phyloP scores from a whole-genome alignment of 768 basidiomycete genomes.

The Pisolithus sp. region DNA sequence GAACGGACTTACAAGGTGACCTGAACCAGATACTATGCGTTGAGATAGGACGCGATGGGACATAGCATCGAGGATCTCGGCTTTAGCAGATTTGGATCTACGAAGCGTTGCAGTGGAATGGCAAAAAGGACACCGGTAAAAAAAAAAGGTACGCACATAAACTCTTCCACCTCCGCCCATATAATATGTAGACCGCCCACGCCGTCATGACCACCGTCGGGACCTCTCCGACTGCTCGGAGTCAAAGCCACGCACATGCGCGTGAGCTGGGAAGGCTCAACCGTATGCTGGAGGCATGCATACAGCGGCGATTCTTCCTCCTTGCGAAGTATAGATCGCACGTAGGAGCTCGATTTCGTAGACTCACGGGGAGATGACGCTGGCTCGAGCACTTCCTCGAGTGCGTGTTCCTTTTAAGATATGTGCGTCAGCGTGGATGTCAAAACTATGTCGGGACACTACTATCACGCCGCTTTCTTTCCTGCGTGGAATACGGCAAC shows the following conservation, averaged over 20 bases:
- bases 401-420: constrained; percentile 15
- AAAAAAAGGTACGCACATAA: constrained; percentile 12
- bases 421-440: neutral
- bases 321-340: constrained; percentile 21
- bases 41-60: constrained; percentile 16
- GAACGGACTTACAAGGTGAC: constrained; percentile 22
- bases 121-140: neutral
- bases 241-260: constrained; percentile 12
- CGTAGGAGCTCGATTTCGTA: neutral
- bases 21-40: constrained; percentile 19
- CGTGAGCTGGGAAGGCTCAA: constrained; percentile 18
- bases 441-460: neutral
- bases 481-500: neutral
- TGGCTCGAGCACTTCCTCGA: constrained; percentile 15
- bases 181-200: constrained; percentile 19
- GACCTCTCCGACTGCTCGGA: neutral
- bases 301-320: constrained; percentile 26
- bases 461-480: neutral
- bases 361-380: no score
- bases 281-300: constrained; percentile 20
- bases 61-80: constrained; percentile 25
- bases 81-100: constrained; percentile 21
- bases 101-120: neutral
- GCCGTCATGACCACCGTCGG: no score
- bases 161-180: constrained; percentile 27